phyloP scores from a whole-genome alignment of 176 grass and related monocot genomes.

The Ensete ventricosum region DNA sequence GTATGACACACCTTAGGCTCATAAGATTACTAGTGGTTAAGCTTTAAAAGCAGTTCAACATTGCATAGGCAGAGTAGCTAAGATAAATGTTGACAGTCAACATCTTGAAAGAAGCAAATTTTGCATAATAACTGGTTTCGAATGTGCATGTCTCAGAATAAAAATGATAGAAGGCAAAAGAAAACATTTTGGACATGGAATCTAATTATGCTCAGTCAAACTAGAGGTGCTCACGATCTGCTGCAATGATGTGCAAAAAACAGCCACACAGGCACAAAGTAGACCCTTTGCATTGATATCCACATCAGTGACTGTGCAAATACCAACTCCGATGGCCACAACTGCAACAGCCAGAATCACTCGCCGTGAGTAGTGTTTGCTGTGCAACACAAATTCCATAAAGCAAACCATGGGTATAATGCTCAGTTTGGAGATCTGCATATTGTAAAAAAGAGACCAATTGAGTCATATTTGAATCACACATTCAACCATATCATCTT shows the following conservation, averaged over 20 bases:
- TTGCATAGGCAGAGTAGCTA: too few relatives aligned
- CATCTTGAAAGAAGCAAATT: too few relatives aligned
- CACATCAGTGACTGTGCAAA: constrained; percentile 86
- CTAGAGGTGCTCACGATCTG: constrained; percentile 60
- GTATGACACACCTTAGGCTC: too few relatives aligned
- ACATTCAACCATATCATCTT: too few relatives aligned
- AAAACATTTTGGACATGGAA: not conserved
- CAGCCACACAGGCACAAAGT: constrained; percentile 74
- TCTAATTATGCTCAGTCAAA: not conserved
- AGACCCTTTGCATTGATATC: constrained; percentile 86
- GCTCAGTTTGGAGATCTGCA: constrained; percentile 91
- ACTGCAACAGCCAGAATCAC: constrained; percentile 65
- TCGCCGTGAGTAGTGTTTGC: constrained; percentile 71
- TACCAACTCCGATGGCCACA: constrained; percentile 69
- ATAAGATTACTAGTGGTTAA: too few relatives aligned
- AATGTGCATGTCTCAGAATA: too few relatives aligned
- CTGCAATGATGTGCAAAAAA: constrained; percentile 91
- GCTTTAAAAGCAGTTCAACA: too few relatives aligned
- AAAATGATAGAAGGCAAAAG: too few relatives aligned
- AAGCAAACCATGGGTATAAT: constrained; percentile 95
- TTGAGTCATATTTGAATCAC: constrained; percentile 14
- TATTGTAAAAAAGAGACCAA: not conserved
- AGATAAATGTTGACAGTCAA: too few relatives aligned
- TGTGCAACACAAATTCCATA: constrained; percentile 83
- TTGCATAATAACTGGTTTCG: too few relatives aligned